Base-by-base conservation (phyloP, 2,329 filamentous ascomycete species). In the Calonectria naviculata region DNA sequence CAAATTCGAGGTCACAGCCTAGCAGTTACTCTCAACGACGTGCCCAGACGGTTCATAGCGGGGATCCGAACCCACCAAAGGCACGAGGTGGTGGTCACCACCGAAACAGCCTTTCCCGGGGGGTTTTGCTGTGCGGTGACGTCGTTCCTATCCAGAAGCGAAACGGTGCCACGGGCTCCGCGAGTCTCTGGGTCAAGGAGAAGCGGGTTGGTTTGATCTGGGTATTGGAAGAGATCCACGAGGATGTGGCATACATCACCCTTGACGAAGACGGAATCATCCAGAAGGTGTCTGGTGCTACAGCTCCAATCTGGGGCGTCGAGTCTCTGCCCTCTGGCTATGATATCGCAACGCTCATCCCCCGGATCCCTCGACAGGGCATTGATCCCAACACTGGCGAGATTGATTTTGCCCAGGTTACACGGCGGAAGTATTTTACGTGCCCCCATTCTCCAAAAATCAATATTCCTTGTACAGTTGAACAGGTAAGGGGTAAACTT, bases 111-210 rank as follows among this genome's bases (percentile, higher is more conserved):
- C 95, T 94, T 74, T 97, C 95, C 28, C 89, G 95, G 76, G 96
- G 96, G 4, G 97, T 99, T 29, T 84, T 99, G 64, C 88, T 99
- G 1, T 99, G 97, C 77, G 97, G 97, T 49, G 97, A 99, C 81
- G 96, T 99, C n/a, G 95, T 99, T 21, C 97, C 97, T 0, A 99
- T 99, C 71, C 94, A 95, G 81, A 99, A 98, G 84, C 91, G 97
- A 71, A 98, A 99, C 78, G 97, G 97, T 5, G 90, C 93, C 13
- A 96, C 93, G 5, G 97, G 97, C 2, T 95, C 97, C 69, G 97
- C 97, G 42, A 98, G 95, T 83, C 86, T 99, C 44, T 99, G 97
- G 97, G 97, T 99, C 4, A 99, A 99, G 85, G 97, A 99, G 83
- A 99, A 99, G 83, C 91, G 93, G 60, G 92, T 95, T 64, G 95